These are phyloP conservation scores for Obba rivulosa DNA, from an alignment of 768 basidiomycete species.

Conservation along the genomic window DNA sequence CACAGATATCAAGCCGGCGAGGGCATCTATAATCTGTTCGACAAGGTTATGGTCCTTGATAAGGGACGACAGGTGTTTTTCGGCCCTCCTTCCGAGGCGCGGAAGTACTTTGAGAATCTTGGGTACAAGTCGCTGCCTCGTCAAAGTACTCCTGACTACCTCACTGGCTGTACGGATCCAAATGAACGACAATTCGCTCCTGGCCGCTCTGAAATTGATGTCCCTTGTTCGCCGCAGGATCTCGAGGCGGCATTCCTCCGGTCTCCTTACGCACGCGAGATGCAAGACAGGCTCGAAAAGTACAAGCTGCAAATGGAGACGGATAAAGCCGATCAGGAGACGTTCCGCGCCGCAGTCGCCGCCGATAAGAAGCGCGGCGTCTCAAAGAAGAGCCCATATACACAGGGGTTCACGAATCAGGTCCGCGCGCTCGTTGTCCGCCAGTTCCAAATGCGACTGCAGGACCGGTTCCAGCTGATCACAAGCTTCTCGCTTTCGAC, in stretches of 20 bases:
- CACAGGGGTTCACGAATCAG: constrained; percentile 72
- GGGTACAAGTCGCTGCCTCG: constrained; percentile 74
- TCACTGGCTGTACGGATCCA: constrained; percentile 78
- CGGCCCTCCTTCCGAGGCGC: constrained; percentile 68
- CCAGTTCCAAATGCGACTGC: constrained; percentile 68
- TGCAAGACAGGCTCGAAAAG: constrained; percentile 45
- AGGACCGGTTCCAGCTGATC: constrained; percentile 73
- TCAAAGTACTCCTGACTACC: constrained; percentile 82
- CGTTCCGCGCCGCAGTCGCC: constrained; percentile 70
- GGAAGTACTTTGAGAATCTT: constrained; percentile 70
- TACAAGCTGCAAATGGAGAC: constrained; percentile 53
- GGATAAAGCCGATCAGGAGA: constrained; percentile 63
- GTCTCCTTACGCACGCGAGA: constrained; percentile 40
- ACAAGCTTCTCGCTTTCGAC: constrained; percentile 63
- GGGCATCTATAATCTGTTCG: constrained; percentile 70
- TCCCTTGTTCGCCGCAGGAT: constrained; percentile 61
- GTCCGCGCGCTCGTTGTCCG: constrained; percentile 63
- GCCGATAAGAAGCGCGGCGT: constrained; percentile 77
- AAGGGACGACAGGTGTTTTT: constrained; percentile 79
- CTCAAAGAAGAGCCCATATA: constrained; percentile 76
- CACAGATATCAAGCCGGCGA: constrained; percentile 62
- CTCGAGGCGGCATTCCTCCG: constrained; percentile 58
- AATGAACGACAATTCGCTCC: constrained; percentile 79
- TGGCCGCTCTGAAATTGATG: constrained; percentile 51
- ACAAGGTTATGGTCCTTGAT: constrained; percentile 83